phyloP scores from a whole-genome alignment of 352 stramenopile genomes.

The Phytophthora cajani region DNA sequence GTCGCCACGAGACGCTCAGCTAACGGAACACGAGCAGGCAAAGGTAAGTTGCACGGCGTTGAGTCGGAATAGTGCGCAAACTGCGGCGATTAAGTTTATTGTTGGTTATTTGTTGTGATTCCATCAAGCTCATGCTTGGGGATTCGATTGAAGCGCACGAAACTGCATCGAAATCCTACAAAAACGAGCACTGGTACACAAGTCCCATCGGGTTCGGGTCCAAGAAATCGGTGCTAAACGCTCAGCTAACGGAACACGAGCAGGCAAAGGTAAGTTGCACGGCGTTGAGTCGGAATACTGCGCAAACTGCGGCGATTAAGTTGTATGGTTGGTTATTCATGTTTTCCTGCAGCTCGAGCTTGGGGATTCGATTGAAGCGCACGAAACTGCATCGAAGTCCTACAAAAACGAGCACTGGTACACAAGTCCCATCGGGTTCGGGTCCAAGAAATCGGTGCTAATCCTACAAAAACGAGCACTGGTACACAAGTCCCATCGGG shows the following conservation, averaged over 20 bases:
- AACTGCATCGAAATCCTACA: constrained; percentile 58
- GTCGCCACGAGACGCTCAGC: constrained; percentile 14
- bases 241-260: constrained; percentile 22
- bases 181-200: constrained; percentile 61
- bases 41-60: constrained; percentile 23
- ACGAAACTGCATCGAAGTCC: constrained; percentile 46
- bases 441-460: constrained; percentile 58
- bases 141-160: constrained; percentile 30
- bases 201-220: constrained; percentile 59
- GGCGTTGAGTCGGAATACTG: constrained; percentile 11
- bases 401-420: constrained; percentile 75
- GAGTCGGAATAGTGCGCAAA: constrained; percentile 2
- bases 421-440: constrained; percentile 49
- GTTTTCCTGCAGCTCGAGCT: constrained; percentile 20
- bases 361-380: constrained; percentile 20
- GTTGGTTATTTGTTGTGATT: constrained; percentile 1
- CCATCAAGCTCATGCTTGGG: constrained; percentile 18
- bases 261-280: constrained; percentile 24
- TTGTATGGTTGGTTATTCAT: constrained; percentile 4
- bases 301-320: background rate
- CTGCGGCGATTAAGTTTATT: constrained; percentile 2
- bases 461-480: constrained; percentile 57
- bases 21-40: constrained; percentile 26
- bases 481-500: constrained; percentile 60
- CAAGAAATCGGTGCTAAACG: constrained; percentile 49